Evolutionary conservation across 164 flowering plant genomes (phyloP), one percentile per base, ranked within the genome.

Genomic region (Saururus chinensis): DNA sequence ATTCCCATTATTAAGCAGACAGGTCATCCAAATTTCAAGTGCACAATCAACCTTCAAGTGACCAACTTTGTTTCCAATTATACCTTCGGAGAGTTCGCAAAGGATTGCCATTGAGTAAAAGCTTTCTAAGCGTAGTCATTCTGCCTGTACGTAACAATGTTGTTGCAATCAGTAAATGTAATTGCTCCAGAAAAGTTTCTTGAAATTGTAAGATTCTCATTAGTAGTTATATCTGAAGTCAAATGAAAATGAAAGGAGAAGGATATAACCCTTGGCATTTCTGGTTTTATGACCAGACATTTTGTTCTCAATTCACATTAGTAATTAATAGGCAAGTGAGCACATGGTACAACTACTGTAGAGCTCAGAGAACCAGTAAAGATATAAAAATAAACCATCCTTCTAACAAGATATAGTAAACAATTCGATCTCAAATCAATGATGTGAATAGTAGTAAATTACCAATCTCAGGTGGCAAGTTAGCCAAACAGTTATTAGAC

Each of bases 391-490:
- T 30, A 30, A 30, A 30, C n/a, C n/a, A 30, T 30, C 37, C 2
- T 30, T 30, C 37, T 30, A 56, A 0, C 24, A 25, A 10, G 7
- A 16, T 22, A 56, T 56, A 56, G 0, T 56, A n/a, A n/a, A 0
- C 55, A 7, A 52, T 52, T 1, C 25, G 24, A 20, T 20, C 9
- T 23, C 24, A 23, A 53, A 1, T 20, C 23, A 53, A 23, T 20
- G 11, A 53, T 53, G 56, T 4, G 24, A 53, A 52, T 20, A 56
- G 9, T n/a, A 19, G 23, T 8, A 11, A 63, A 75, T 71, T 80
- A 93, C 99, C 99, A 66, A 90, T 80, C 72, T 93, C 91, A 55
- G 92, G 75, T 55, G 92, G 99, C 68, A 93, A 76, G 54, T 91
- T 91, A 66, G 85, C 73, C 68, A 93, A 75, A 62, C 96, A 84